Base-by-base conservation (phyloP, 1,284 basidiomycete genomes). In the Neolentinus lepideus region DNA sequence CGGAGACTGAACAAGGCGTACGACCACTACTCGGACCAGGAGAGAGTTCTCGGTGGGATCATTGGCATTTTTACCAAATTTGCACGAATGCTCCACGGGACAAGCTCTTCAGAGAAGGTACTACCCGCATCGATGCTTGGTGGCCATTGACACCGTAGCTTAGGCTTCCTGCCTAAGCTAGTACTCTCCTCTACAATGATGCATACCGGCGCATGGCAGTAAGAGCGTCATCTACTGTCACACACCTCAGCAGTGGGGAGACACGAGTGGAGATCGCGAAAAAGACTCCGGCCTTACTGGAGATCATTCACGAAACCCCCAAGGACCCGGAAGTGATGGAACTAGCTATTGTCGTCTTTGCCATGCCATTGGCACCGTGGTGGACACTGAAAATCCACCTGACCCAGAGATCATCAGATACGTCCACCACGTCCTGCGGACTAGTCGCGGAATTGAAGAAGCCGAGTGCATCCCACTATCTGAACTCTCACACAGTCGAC, bases 11-110 rank as follows among this genome's bases (percentile, higher is more conserved):
- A 84, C 38, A 66, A 66, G 25, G 67, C 72, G 2, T 80, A 76
- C 59, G 61, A 70, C 3, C 64, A 64, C 8, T 66, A 77, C 58
- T 47, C 58, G 1, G 64, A 67, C 0, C 75, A 77, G 60, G 69
- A 73, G 36, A 72, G 70, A 57, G 64, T 82, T 24, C 62, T 66
- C 27, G 82, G 81, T 2, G 81, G 78, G 0, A 78, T 85, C 52
- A 71, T 84, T 10, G 79, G 77, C 2, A 80, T 86, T 50, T 85
- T 79, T 62, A 75, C 80, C 11, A 80, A 62, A 82, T 86, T 80
- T 84, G 73, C 36, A 71, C 73, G 0, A 83, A 86, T 65, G 71
- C 80, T 50, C 66, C 85, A 51, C 71, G 81, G 26, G 75, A 84
- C 65, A 79, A 79, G 59, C 68, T 85, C 22, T 76, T 81, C 62